Conservation (phyloP, 768 basidiomycete genomes). For the Lactarius indigo region DNA sequence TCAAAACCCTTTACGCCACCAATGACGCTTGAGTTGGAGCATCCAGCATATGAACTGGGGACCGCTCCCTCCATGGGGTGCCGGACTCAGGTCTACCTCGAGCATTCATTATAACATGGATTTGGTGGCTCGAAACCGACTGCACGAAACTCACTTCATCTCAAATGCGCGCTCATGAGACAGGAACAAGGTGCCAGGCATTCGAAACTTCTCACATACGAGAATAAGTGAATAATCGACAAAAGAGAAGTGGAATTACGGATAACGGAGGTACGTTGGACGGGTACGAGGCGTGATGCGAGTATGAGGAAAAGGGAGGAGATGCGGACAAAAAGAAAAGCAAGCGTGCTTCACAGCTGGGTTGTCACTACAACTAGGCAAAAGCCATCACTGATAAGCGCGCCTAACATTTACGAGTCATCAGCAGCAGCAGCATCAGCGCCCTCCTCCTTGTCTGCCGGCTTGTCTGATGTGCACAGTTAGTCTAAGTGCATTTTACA, state of each 20-base stretch:
- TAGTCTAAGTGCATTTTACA: neutral
- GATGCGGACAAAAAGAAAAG: conserved; percentile 18
- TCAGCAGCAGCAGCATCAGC: conserved; percentile 60
- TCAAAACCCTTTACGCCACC: neutral
- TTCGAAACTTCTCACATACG: conserved; percentile 16
- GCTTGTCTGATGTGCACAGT: conserved; percentile 50
- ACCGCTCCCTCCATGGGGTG: no score
- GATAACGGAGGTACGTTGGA: conserved; percentile 17
- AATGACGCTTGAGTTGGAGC: neutral
- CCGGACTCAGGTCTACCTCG: neutral
- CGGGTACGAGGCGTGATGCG: conserved; percentile 16
- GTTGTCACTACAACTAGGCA: conserved; percentile 10
- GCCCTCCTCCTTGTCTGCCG: conserved; percentile 68
- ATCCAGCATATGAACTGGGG: neutral
- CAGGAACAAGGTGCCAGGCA: conserved; percentile 12
- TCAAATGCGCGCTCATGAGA: neutral
- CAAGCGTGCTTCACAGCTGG: conserved; percentile 19
- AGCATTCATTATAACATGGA: neutral
- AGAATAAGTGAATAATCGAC: conserved; percentile 11
- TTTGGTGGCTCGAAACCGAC: neutral
- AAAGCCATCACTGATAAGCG: conserved; percentile 15
- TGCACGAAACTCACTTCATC: conserved; percentile 5
- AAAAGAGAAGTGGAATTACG: conserved; percentile 22
- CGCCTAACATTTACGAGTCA: conserved; percentile 44
- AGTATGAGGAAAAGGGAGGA: conserved; percentile 6